These are phyloP conservation scores for Aleurites moluccanus DNA, from an alignment of 441 rosid species.

Conservation along the genomic window DNA sequence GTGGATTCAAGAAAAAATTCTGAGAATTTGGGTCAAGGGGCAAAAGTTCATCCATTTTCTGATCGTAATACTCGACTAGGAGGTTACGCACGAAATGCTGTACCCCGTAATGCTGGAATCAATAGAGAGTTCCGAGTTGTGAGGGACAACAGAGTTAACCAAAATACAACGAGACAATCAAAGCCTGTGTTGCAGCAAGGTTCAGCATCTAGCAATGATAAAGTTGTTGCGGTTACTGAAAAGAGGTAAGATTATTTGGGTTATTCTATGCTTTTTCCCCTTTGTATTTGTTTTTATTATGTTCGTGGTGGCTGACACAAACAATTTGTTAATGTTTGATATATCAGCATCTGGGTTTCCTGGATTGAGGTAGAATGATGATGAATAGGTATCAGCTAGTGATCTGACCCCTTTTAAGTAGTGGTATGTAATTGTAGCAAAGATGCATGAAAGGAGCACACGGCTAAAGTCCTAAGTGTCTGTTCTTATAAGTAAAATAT, in stretches of 20 bases:
- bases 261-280: not conserved
- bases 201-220: conserved; percentile 38
- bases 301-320: not conserved
- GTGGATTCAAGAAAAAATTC: conserved; percentile 42
- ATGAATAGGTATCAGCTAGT: not conserved
- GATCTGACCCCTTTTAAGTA: not conserved
- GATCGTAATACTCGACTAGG: conserved; percentile 51
- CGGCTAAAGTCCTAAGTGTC: not conserved
- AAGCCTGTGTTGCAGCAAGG: conserved; percentile 42
- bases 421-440: not conserved
- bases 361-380: not conserved
- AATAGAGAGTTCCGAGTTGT: conserved; percentile 80
- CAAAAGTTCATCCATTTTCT: conserved; percentile 37
- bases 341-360: not conserved
- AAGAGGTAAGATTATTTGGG: conserved; percentile 45
- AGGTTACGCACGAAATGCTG: conserved; percentile 45
- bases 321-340: not conserved
- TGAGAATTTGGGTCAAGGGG: conserved; percentile 44
- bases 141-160: conserved; percentile 72
- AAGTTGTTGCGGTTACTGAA: conserved; percentile 32
- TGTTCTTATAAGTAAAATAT: not conserved
- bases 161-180: conserved; percentile 39
- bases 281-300: not conserved
- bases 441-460: not conserved
- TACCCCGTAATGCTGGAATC: conserved; percentile 53